Conservation (phyloP, 495 filamentous ascomycete genomes). For the Tuber microsphaerosporum region DNA sequence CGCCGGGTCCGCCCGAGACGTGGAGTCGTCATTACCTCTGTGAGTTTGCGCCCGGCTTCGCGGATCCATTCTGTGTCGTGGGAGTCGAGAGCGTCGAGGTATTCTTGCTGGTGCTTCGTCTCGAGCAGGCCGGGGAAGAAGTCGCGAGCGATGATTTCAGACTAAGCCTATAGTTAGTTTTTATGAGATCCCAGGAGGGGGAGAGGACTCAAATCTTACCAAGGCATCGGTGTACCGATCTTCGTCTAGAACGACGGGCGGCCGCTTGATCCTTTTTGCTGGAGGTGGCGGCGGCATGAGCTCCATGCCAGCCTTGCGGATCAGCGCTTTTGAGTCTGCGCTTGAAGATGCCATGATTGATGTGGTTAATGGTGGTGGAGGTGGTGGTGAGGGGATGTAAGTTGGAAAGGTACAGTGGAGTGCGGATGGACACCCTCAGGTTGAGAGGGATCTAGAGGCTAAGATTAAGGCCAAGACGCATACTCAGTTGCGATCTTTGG, state of each 20-base stretch:
- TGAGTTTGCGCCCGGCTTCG: constrained; percentile 64
- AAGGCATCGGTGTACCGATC: constrained; percentile 85
- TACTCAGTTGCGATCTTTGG: not conserved
- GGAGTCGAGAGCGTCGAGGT: constrained; percentile 81
- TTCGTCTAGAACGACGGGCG: constrained; percentile 82
- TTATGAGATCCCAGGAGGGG: not conserved
- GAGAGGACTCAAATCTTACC: constrained; percentile 9
- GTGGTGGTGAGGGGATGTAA: not conserved
- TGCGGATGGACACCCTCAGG: not conserved
- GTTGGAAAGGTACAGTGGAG: not conserved
- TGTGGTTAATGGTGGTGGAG: not conserved
- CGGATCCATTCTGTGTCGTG: constrained; percentile 77
- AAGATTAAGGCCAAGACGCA: not conserved
- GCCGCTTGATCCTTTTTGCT: constrained; percentile 86
- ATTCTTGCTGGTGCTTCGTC: constrained; percentile 78
- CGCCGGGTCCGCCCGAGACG: constrained; percentile 27
- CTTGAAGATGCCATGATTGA: constrained; percentile 19
- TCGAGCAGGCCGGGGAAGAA: constrained; percentile 92
- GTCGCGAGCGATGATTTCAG: constrained; percentile 91
- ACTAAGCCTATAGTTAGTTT: constrained; percentile 42
- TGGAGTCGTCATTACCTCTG: constrained; percentile 70
- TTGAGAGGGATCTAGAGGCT: not conserved
- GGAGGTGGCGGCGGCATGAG: constrained; percentile 89
- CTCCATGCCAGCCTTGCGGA: constrained; percentile 61
- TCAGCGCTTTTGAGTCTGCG: constrained; percentile 48